These are phyloP conservation scores for Tylopilus plumbeoviolaceoides DNA, from an alignment of 768 basidiomycete genomes.

Conservation along the genomic window DNA sequence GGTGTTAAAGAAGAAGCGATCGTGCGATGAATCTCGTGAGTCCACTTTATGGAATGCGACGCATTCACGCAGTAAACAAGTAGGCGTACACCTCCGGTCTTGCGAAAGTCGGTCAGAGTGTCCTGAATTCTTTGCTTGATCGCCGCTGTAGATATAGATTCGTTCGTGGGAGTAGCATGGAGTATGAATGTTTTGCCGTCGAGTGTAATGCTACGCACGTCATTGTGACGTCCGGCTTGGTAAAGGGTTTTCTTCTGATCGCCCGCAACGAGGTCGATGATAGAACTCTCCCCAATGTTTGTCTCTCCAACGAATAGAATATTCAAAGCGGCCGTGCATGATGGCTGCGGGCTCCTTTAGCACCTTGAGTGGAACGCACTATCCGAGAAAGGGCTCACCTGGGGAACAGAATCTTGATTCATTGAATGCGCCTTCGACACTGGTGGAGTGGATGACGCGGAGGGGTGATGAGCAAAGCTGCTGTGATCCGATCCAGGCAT, in stretches of 20 bases:
- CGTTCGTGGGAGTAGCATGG: constrained; percentile 3
- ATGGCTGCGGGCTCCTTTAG: constrained; percentile 12
- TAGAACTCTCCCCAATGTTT: constrained; percentile 13
- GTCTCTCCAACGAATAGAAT: constrained; percentile 23
- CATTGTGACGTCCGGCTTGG: not conserved
- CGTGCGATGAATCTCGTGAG: constrained; percentile 8
- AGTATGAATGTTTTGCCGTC: constrained; percentile 16
- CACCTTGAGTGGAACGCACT: not conserved
- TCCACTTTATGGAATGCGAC: constrained; percentile 9
- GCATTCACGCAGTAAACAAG: constrained; percentile 22
- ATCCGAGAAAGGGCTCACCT: constrained; percentile 12
- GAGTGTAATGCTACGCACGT: constrained; percentile 10
- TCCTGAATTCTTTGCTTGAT: constrained; percentile 4
- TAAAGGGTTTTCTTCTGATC: not conserved
- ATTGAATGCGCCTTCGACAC: constrained; percentile 12
- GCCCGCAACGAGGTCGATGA: constrained; percentile 17
- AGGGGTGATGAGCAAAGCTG: constrained; percentile 4
- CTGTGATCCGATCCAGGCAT: constrained; percentile 18
- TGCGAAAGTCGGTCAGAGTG: constrained; percentile 9
- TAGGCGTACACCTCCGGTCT: constrained; percentile 14
- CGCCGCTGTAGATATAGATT: not conserved
- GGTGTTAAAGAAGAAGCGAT: constrained; percentile 1
- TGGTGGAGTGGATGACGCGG: constrained; percentile 10
- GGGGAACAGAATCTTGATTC: not conserved
- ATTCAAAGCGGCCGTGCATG: constrained; percentile 6